These are phyloP conservation scores for Schoenoplectus triqueter DNA, from an alignment of 202 grass and related monocot species.

Conservation along the genomic window DNA sequence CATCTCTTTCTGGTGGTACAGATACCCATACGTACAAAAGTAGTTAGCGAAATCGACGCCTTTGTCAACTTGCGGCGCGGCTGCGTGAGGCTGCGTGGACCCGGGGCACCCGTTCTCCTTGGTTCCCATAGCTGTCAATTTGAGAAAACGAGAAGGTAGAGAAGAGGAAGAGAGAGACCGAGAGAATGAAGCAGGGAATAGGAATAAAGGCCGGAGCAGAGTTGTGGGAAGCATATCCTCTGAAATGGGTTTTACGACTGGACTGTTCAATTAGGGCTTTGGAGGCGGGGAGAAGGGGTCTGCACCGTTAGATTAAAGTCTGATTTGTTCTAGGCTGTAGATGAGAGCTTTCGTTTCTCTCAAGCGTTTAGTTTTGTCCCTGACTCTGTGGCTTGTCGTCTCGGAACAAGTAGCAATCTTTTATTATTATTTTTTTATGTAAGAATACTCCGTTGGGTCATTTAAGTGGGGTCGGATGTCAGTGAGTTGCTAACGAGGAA, in stretches of 20 bases:
- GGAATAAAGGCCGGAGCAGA: too few species aligned
- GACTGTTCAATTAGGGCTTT: conserved; percentile 18
- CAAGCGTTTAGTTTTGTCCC: neutral
- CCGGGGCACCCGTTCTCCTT: conserved; percentile 46
- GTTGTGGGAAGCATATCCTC: too few species aligned
- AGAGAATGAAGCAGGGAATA: neutral
- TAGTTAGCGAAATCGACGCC: conserved; percentile 98
- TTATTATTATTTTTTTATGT: too few species aligned
- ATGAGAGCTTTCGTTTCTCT: neutral
- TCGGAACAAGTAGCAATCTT: too few species aligned
- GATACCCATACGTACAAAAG: conserved; percentile 92
- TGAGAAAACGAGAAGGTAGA: neutral
- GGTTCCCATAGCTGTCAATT: conserved; percentile 49
- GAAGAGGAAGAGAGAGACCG: neutral
- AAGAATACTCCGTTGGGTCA: too few species aligned
- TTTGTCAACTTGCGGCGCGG: conserved; percentile 60
- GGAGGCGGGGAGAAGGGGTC: neutral
- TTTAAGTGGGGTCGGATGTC: too few species aligned
- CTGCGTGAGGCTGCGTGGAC: neutral
- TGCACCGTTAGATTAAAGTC: neutral
- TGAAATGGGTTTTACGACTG: neutral
- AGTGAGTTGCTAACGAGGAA: too few species aligned
- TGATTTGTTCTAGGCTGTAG: conserved; percentile 5
- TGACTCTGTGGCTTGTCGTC: too few species aligned
- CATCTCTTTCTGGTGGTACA: conserved; percentile 99